A percentile compares a stretch with the other conserved stretches of the same genome.
Conservation (phyloP, 345 rosid genomes). For the Corchorus olitorius region DNA sequence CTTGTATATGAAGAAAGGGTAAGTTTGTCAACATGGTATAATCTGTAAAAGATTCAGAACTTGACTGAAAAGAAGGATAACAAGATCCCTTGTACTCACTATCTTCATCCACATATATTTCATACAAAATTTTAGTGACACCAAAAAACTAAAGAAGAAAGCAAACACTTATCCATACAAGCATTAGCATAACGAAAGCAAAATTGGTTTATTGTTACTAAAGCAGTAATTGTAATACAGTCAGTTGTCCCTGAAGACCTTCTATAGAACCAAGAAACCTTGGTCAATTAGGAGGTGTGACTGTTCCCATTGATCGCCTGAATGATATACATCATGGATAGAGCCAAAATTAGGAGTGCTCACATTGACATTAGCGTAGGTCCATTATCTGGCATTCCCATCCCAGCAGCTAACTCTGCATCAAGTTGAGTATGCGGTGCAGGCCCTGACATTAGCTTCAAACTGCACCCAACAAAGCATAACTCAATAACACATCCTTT, state of each 20-base stretch:
- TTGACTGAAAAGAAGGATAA: neutral
- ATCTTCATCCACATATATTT: neutral
- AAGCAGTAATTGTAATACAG: neutral
- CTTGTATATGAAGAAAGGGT: neutral
- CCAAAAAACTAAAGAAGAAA: neutral
- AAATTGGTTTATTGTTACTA: too few species aligned
- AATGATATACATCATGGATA: neutral
- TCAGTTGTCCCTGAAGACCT: neutral
- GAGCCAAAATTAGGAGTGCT: constrained; percentile 23
- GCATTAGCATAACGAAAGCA: too few species aligned
- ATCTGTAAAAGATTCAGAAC: neutral
- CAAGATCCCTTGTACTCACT: neutral
- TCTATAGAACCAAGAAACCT: neutral
- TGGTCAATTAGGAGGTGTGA: neutral
- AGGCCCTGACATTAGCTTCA: constrained; percentile 73
- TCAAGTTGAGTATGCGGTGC: constrained; percentile 94
- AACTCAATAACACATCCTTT: neutral
- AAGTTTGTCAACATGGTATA: neutral
- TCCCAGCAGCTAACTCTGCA: constrained; percentile 92
- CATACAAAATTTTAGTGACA: neutral
- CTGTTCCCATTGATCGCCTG: constrained; percentile 2
- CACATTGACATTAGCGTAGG: constrained; percentile 65
- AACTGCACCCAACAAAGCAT: constrained; percentile 43
- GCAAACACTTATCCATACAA: neutral
- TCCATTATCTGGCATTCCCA: constrained; percentile 97